Evolutionary conservation across 257 asterid genomes (phyloP), one percentile per base, ranked within the genome.

Genomic region (Coffea canephora): DNA sequence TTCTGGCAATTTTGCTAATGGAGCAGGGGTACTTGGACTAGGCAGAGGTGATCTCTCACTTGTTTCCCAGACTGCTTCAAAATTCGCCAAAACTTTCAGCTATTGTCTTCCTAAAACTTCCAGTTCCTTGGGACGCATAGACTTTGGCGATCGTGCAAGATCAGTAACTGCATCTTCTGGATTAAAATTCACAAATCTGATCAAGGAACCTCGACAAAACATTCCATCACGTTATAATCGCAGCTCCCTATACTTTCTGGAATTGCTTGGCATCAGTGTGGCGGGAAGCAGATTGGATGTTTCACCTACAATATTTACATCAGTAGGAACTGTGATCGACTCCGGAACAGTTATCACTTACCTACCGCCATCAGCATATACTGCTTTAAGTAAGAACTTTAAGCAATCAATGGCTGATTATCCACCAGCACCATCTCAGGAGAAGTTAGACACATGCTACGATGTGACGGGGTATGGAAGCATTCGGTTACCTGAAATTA

Each of bases 281-380:
- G 82, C 55, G 41, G 78, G 74, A 7, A 49, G 14, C 0, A 61
- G 59, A 49, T 73, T 79, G 31, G 0, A 14, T 10, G 57, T 79
- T 25, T 8, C 78, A 0, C 6, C 73, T 13, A 39, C 0, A 12
- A 55, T 25, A 0, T 61, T 48, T 59, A 23, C 67, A 4, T 49
- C 79, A 3, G 81, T 83, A 0, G 93, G 94, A 8, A 87, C 90
- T 12, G 85, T 89, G 16, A 87, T 92, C 54, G 96, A 92, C 85
- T 90, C 97, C 0, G 95, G 96, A 49, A 91, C 96, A 4, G 92
- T 89, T 77, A 84, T 91, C 41, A 87, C 96, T 1, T 88, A 92
- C 8, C 90, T 93, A 36, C 95, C 94, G 0, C 84, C 87, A 0
- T 39, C 77, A 1, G 92, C 92, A 36, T 93, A 94, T 81, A 25